Evolutionary conservation across 108 stramenopile species (phyloP).

Genomic region (Cyclotella choctawhatcheeana): DNA sequence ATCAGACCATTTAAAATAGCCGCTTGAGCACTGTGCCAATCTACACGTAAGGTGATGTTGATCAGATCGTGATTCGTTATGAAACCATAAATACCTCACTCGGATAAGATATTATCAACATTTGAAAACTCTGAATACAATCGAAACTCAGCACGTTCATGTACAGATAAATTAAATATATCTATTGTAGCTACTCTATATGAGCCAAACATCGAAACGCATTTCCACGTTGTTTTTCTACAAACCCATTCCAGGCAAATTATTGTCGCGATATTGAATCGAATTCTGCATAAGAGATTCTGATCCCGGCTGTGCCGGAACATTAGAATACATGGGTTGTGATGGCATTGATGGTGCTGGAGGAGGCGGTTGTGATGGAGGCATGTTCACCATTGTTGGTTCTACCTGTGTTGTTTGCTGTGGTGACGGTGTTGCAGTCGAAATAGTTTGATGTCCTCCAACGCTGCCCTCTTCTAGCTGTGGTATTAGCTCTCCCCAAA

Average conservation of each 20-base stretch:
- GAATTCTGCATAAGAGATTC: conserved; percentile 44
- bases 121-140: too few species aligned
- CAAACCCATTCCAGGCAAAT: conserved; percentile 44
- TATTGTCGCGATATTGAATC: conserved; percentile 48
- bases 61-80: too few species aligned
- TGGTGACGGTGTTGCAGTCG: not conserved
- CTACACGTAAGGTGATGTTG: too few species aligned
- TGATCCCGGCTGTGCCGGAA: conserved; percentile 14
- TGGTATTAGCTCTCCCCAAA: conserved; percentile 90
- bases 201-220: too few species aligned
- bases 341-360: conserved; percentile 26
- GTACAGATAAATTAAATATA: too few species aligned
- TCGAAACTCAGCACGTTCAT: too few species aligned
- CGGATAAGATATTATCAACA: too few species aligned
- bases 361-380: conserved; percentile 26
- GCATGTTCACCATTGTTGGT: conserved; percentile 28
- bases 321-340: conserved; percentile 42
- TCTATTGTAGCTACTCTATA: too few species aligned
- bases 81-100: too few species aligned
- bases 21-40: too few species aligned
- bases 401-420: conserved; percentile 2
- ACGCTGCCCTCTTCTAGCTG: conserved; percentile 69
- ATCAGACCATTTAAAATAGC: too few species aligned
- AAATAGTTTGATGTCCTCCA: not conserved
- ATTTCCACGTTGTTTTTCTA: too few species aligned